Evolutionary conservation across 2,329 filamentous ascomycete genomes (phyloP).

Genomic region (Fusarium udum): DNA sequence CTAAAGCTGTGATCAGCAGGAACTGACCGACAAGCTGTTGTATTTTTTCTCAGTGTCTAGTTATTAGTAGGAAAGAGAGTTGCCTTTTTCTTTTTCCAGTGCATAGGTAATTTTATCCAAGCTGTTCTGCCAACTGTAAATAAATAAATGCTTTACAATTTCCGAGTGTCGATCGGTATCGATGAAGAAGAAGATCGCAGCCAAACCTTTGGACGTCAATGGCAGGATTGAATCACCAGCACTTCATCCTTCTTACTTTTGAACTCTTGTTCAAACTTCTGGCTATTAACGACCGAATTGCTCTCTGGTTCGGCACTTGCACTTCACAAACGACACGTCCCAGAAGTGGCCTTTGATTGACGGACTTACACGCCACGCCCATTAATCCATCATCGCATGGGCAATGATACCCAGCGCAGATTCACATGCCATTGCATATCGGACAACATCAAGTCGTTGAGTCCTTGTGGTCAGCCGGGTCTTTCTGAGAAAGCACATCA

Average conservation of each 20-base stretch:
- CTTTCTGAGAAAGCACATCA: no score
- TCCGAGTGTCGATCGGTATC: background rate
- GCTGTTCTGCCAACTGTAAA: background rate
- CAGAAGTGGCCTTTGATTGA: background rate
- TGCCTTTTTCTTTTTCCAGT: background rate
- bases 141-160: background rate
- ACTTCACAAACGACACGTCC: background rate
- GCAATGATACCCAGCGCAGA: background rate
- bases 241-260: background rate
- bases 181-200: background rate
- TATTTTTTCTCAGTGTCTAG: background rate
- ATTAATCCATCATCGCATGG: background rate
- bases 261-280: fast-evolving
- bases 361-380: background rate
- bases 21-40: background rate
- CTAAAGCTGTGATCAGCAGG: background rate
- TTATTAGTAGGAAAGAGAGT: no score
- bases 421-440: background rate
- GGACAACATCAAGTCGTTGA: background rate
- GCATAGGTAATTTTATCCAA: background rate
- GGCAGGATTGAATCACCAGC: background rate
- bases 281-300: no score
- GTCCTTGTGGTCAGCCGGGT: background rate
- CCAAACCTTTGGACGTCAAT: background rate
- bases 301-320: background rate